Evolutionary conservation across 2,329 filamentous ascomycete genomes (phyloP).

Genomic region (Lasiodiplodia theobromae): DNA sequence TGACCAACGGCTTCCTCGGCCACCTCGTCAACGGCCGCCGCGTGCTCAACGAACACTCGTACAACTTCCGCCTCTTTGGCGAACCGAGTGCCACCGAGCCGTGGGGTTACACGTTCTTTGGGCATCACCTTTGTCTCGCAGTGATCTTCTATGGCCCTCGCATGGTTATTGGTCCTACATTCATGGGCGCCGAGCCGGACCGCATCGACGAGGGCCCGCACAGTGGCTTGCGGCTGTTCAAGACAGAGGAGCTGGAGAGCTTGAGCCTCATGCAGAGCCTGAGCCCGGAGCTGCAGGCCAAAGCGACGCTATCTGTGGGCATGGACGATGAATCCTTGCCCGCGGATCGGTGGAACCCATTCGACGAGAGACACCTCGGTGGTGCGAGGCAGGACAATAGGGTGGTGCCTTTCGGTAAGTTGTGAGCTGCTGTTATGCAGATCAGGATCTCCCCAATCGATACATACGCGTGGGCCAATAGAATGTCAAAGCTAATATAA

Average conservation of each 20-base stretch:
- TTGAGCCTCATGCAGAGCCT: conserved; percentile 74
- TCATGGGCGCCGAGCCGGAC: conserved; percentile 83
- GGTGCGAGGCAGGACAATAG: conserved; percentile 82
- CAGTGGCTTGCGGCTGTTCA: conserved; percentile 70
- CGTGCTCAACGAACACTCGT: conserved; percentile 77
- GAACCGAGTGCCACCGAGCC: conserved; percentile 49
- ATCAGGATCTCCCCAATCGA: neutral
- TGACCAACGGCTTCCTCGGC: conserved; percentile 76
- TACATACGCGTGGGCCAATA: neutral
- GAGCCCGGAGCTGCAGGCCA: conserved; percentile 51
- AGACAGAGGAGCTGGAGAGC: conserved; percentile 69
- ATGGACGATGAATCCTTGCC: conserved; percentile 41
- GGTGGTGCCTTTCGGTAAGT: conserved; percentile 66
- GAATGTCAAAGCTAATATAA: neutral
- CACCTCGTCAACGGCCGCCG: conserved; percentile 67
- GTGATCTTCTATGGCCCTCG: conserved; percentile 71
- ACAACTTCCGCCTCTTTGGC: conserved; percentile 78
- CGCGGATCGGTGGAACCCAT: conserved; percentile 75
- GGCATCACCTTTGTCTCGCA: conserved; percentile 78
- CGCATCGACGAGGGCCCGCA: conserved; percentile 70
- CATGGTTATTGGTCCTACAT: conserved; percentile 75
- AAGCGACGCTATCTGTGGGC: conserved; percentile 60
- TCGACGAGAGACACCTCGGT: conserved; percentile 79
- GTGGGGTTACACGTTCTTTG: conserved; percentile 79
- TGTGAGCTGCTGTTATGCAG: neutral